These are phyloP conservation scores for Colletotrichum falcatum DNA, from an alignment of 2,329 filamentous ascomycete species.

Conservation along the genomic window DNA sequence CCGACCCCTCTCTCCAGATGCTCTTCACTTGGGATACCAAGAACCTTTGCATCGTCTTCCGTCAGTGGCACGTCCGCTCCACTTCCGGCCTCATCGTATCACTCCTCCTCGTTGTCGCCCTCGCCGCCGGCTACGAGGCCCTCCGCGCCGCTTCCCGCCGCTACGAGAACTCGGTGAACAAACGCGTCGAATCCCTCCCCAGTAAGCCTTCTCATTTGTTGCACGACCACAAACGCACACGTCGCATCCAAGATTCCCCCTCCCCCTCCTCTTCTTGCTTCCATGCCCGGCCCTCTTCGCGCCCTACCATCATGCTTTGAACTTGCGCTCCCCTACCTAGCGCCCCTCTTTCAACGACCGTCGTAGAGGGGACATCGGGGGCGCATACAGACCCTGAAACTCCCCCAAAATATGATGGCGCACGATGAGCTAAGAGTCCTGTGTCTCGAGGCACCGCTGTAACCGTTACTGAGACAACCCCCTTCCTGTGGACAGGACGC, in stretches of 20 bases:
- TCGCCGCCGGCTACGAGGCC: constrained; percentile 94
- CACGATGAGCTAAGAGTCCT: constrained; percentile 43
- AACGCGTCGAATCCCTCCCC: constrained; percentile 60
- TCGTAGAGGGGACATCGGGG: constrained; percentile 34
- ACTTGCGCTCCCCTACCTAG: constrained; percentile 23
- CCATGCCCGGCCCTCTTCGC: constrained; percentile 29
- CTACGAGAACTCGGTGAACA: constrained; percentile 75
- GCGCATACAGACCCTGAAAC: constrained; percentile 28
- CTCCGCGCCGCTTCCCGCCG: constrained; percentile 80
- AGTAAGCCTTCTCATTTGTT: constrained; percentile 58
- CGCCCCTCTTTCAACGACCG: constrained; percentile 28
- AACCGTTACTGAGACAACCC: constrained; percentile 71
- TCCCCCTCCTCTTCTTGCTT: constrained; percentile 14
- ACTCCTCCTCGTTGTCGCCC: constrained; percentile 81
- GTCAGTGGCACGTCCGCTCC: constrained; percentile 86
- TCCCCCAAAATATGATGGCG: constrained; percentile 17
- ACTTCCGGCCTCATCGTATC: constrained; percentile 82
- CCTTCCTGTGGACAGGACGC: constrained; percentile 79
- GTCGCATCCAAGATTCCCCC: background rate
- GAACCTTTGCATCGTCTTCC: constrained; percentile 97
- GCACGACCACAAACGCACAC: constrained; percentile 11
- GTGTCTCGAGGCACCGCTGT: constrained; percentile 48
- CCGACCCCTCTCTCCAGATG: constrained; percentile 71
- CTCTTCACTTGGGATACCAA: constrained; percentile 96
- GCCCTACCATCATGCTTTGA: constrained; percentile 14